These are phyloP conservation scores for Picochlorum sp. DNA, from an alignment of 139 green algal species.

Conservation along the genomic window DNA sequence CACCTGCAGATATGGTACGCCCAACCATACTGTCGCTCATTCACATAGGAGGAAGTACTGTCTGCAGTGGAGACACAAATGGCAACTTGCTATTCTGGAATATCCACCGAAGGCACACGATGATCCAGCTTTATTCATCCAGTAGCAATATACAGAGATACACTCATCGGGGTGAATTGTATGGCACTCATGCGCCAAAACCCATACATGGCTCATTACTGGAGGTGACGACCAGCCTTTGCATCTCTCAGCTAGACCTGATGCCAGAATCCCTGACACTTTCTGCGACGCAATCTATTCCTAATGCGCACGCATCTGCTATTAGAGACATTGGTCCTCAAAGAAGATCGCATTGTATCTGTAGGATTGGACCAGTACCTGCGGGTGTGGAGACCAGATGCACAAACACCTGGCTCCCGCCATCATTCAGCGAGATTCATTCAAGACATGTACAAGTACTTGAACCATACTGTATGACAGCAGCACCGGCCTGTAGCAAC, in stretches of 20 bases:
- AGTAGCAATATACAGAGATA: background rate
- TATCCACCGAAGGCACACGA: background rate
- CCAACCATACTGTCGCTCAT: too few species aligned
- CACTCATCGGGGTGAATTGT: slow-evolving; percentile 41
- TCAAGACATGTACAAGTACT: slow-evolving; percentile 1
- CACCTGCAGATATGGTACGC: too few species aligned
- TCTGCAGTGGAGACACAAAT: background rate
- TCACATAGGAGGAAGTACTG: background rate
- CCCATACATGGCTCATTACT: slow-evolving; percentile 16
- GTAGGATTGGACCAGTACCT: slow-evolving; percentile 37
- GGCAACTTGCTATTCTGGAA: background rate
- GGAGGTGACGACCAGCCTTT: slow-evolving; percentile 36
- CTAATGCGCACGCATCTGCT: slow-evolving; percentile 32
- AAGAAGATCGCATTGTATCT: background rate
- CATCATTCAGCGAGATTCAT: background rate
- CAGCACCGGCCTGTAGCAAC: background rate
- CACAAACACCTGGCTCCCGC: background rate
- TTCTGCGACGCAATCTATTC: too few species aligned
- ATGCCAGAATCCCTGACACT: background rate
- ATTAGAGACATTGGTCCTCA: slow-evolving; percentile 24
- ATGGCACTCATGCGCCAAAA: slow-evolving; percentile 3
- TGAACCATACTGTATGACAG: background rate
- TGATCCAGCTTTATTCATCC: background rate
- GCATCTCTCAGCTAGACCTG: background rate
- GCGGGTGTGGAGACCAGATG: slow-evolving; percentile 20